A percentile compares a stretch with the other conserved stretches of the same genome.
Conservation (phyloP, 495 filamentous ascomycete genomes). For the Bryoglossum gracile region DNA sequence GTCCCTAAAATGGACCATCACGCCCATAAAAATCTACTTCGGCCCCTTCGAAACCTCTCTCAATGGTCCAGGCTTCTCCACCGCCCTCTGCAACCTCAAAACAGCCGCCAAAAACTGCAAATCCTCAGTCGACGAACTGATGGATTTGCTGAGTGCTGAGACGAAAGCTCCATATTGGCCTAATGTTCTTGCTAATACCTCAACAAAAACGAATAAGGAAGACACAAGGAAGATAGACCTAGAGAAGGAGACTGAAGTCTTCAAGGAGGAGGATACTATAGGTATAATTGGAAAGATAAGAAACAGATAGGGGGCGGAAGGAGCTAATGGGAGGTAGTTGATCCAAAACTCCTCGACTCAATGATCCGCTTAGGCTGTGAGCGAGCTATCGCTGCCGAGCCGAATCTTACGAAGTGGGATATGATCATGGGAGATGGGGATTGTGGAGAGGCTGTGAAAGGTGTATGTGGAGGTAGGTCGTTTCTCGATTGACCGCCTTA, state of each 20-base stretch:
- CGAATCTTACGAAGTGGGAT: constrained; percentile 54
- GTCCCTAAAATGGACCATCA: constrained; percentile 28
- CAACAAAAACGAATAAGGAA: constrained; percentile 10
- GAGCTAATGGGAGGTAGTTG: constrained; percentile 32
- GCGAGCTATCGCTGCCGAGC: constrained; percentile 45
- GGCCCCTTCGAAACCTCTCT: constrained; percentile 53
- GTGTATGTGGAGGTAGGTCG: constrained; percentile 15
- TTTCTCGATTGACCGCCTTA: not conserved
- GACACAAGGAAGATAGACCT: constrained; percentile 7
- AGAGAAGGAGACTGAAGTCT: constrained; percentile 6
- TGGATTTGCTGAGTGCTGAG: constrained; percentile 43
- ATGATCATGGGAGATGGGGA: constrained; percentile 60
- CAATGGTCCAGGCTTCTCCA: constrained; percentile 55
- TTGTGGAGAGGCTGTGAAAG: constrained; percentile 54
- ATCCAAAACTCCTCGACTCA: constrained; percentile 37
- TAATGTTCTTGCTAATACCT: constrained; percentile 17
- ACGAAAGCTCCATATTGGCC: constrained; percentile 41
- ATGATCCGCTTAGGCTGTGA: constrained; percentile 46
- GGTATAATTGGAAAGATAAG: constrained; percentile 4
- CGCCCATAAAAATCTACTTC: constrained; percentile 30
- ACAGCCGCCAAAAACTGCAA: constrained; percentile 36
- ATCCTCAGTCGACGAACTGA: constrained; percentile 41
- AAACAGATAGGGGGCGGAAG: not conserved
- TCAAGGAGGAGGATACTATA: constrained; percentile 14
- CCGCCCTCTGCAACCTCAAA: constrained; percentile 51